Evolutionary conservation across 495 filamentous ascomycete species (phyloP).

Genomic region (Neurospora discreta): DNA sequence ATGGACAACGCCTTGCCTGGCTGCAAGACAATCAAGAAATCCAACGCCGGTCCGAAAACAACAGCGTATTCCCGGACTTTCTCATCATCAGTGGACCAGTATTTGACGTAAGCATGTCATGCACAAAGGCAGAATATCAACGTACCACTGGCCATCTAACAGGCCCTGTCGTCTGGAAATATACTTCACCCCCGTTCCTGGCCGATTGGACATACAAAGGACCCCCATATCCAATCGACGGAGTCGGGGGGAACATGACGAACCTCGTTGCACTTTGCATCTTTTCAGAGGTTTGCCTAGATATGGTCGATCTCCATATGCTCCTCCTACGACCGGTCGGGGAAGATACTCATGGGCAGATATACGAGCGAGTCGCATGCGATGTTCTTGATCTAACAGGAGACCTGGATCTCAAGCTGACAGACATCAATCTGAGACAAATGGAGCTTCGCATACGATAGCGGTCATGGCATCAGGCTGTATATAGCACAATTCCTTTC

Average conservation of each 20-base stretch:
- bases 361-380: neutral
- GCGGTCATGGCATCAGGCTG: neutral
- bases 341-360: neutral
- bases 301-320: fast-evolving
- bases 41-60: fast-evolving
- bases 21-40: fast-evolving
- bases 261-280: neutral
- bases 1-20: neutral
- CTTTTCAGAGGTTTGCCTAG: fast-evolving
- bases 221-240: neutral
- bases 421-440: neutral
- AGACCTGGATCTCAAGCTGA: neutral
- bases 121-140: neutral
- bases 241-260: neutral
- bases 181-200: neutral
- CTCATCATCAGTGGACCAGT: neutral
- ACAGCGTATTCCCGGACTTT: neutral
- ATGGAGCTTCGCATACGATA: neutral
- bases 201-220: neutral
- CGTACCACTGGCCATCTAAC: neutral
- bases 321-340: neutral
- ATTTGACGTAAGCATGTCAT: neutral
- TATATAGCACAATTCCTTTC: neutral
- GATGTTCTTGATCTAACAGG: too few relatives aligned
- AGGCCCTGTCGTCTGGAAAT: neutral